A percentile compares a stretch with the other conserved stretches of the same genome.
phyloP scores from a whole-genome alignment of 495 filamentous ascomycete genomes.

The Penicilliopsis zonata region DNA sequence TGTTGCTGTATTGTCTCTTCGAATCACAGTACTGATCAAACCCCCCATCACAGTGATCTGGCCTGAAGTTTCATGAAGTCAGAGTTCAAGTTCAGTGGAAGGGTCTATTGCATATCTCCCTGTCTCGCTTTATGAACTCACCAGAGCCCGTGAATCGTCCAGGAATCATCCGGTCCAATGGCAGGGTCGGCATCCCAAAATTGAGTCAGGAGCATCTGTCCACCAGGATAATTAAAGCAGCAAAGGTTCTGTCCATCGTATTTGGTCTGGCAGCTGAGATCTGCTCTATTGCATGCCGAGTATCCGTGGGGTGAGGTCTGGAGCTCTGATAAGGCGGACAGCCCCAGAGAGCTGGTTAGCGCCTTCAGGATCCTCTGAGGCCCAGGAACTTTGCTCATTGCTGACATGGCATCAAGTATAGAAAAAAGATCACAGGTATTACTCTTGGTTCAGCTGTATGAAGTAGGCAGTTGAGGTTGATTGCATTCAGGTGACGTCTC shows the following conservation, averaged over 20 bases:
- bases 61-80: slow-evolving; percentile 39
- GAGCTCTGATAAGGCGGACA: slow-evolving; percentile 12
- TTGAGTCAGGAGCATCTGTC: slow-evolving; percentile 69
- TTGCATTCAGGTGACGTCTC: not conserved
- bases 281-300: slow-evolving; percentile 33
- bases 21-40: slow-evolving; percentile 64
- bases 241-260: slow-evolving; percentile 50
- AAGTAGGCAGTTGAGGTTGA: not conserved
- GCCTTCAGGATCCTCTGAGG: slow-evolving; percentile 31
- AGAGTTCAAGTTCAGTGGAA: slow-evolving; percentile 1
- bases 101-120: not conserved
- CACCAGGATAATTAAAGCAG: slow-evolving; percentile 76
- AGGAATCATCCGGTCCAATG: slow-evolving; percentile 61
- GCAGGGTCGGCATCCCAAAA: slow-evolving; percentile 74
- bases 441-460: not conserved
- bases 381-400: slow-evolving; percentile 15
- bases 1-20: slow-evolving; percentile 56
- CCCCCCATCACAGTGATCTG: slow-evolving; percentile 76
- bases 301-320: slow-evolving; percentile 3
- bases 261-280: slow-evolving; percentile 46
- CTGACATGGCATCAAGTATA: slow-evolving; percentile 2
- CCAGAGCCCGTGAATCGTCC: slow-evolving; percentile 87
- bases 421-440: not conserved
- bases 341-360: slow-evolving; percentile 20
- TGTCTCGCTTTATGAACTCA: slow-evolving; percentile 11